These are phyloP conservation scores for Phoma sp. DNA, from an alignment of 2,329 filamentous ascomycete species.

Conservation along the genomic window DNA sequence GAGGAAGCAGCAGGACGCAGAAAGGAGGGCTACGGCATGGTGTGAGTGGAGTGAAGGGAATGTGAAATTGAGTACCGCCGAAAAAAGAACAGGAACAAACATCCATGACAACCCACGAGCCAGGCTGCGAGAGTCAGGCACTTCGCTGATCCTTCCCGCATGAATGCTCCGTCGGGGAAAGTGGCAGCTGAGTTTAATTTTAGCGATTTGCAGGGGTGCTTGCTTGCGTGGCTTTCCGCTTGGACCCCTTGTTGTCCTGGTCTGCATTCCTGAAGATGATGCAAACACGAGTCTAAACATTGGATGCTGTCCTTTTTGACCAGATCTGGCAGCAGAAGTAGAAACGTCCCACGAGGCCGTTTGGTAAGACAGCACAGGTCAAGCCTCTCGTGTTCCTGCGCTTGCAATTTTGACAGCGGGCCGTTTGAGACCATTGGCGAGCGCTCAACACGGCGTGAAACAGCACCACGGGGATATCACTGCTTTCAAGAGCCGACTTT, in stretches of 20 bases:
- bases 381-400: no score
- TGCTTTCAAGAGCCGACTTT: not conserved
- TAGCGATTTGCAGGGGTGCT: conserved; percentile 15
- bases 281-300: not conserved
- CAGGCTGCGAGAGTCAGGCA: conserved; percentile 12
- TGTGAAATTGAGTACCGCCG: conserved; percentile 9
- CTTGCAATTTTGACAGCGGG: conserved; percentile 12
- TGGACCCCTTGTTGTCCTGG: not conserved
- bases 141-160: conserved; percentile 21
- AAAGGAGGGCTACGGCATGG: conserved; percentile 13
- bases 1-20: not conserved
- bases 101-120: conserved; percentile 14
- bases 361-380: no score
- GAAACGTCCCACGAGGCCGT: no score
- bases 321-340: not conserved
- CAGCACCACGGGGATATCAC: conserved; percentile 6
- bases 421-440: conserved; percentile 7
- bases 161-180: conserved; percentile 15
- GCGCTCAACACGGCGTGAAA: conserved; percentile 8
- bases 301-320: not conserved
- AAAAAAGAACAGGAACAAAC: conserved; percentile 18
- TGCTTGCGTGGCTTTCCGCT: conserved; percentile 19
- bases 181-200: conserved; percentile 15
- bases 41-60: conserved; percentile 8
- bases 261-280: conserved; percentile 9